Evolutionary conservation across 2,329 filamentous ascomycete species (phyloP).

Genomic region (Elsinoe fawcettii): DNA sequence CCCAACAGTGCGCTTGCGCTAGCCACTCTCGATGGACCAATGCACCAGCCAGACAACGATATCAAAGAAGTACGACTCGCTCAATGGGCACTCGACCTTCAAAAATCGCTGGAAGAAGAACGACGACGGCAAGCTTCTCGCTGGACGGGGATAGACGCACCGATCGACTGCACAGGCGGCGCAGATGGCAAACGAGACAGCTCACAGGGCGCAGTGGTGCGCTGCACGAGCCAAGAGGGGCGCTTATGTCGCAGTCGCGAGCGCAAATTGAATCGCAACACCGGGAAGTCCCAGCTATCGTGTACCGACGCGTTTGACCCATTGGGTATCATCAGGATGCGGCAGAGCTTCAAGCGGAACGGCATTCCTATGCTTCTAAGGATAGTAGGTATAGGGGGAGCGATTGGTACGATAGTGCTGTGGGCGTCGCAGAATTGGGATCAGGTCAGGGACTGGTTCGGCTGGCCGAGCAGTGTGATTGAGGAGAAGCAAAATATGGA

Average conservation of each 20-base stretch:
- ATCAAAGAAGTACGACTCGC: constrained; percentile 61
- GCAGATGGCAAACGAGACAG: constrained; percentile 30
- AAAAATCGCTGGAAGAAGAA: constrained; percentile 67
- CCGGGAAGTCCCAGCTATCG: constrained; percentile 17
- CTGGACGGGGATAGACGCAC: constrained; percentile 53
- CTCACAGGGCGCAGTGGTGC: background rate
- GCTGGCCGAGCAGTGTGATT: background rate
- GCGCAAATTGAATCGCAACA: constrained; percentile 21
- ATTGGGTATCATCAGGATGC: constrained; percentile 65
- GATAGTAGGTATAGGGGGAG: constrained; percentile 15
- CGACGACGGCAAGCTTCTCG: constrained; percentile 61
- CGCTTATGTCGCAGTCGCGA: constrained; percentile 20
- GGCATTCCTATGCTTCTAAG: constrained; percentile 13
- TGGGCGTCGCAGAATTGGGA: constrained; percentile 18
- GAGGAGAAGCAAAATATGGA: background rate
- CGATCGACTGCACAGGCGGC: constrained; percentile 54
- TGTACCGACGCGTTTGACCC: constrained; percentile 60
- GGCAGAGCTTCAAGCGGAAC: constrained; percentile 26
- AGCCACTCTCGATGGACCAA: constrained; percentile 1
- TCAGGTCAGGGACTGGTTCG: background rate
- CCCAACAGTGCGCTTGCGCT: background rate
- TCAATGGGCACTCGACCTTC: constrained; percentile 75
- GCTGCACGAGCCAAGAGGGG: constrained; percentile 20
- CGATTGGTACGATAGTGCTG: constrained; percentile 15
- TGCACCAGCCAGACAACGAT: background rate